Conservation (phyloP, 108 stramenopile species). For the Aurantiochytrium sp. region DNA sequence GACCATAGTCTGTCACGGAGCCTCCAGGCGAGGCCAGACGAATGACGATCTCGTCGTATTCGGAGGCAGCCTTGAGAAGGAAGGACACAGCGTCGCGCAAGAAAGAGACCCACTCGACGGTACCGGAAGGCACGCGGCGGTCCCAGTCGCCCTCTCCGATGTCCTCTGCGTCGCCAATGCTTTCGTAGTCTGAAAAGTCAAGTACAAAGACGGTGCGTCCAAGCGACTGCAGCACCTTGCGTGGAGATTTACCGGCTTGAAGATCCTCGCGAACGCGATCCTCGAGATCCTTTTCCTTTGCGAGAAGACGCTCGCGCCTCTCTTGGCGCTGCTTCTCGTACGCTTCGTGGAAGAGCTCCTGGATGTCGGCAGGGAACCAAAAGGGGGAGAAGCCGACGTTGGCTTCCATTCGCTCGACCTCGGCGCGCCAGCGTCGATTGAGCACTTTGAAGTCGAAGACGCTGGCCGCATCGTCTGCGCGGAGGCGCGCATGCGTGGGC, state of each 20-base stretch:
- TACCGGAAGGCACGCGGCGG: not conserved
- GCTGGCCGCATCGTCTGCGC: not conserved
- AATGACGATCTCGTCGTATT: constrained; percentile 77
- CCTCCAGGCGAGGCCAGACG: constrained; percentile 78
- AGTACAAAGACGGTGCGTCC: not conserved
- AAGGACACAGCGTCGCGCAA: constrained; percentile 84
- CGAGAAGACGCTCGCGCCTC: not conserved
- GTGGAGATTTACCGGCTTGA: not conserved
- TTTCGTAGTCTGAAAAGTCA: constrained; percentile 3
- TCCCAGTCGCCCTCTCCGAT: not conserved
- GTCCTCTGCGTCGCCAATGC: not conserved
- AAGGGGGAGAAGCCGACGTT: not conserved
- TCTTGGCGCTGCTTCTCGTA: not conserved
- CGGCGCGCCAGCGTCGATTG: not conserved
- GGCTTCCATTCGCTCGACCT: not conserved
- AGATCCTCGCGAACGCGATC: not conserved
- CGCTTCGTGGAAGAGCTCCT: not conserved
- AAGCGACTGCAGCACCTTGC: not conserved
- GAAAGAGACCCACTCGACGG: constrained; percentile 37
- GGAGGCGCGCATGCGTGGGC: not conserved
- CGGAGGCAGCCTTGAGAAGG: constrained; percentile 35
- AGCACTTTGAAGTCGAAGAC: constrained; percentile 1
- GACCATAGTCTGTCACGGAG: constrained; percentile 84
- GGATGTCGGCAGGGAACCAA: not conserved
- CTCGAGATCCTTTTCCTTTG: not conserved